Evolutionary conservation across 1,139 yeast species (phyloP), one percentile per base, ranked within the genome.

Genomic region (Pichia sp.): DNA sequence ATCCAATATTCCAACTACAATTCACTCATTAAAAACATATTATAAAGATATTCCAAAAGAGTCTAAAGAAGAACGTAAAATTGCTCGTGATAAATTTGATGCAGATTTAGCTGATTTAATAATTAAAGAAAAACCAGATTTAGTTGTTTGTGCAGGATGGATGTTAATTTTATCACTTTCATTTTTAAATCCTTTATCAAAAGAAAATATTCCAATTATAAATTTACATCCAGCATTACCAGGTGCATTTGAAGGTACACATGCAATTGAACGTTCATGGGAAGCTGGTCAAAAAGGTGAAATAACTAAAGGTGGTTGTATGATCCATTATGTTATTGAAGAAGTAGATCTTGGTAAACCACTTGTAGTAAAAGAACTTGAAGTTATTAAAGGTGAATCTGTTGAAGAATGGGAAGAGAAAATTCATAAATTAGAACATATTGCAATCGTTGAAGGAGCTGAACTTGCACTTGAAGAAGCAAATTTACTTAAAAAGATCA

Each of bases 71-170:
- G 78, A 71, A 44, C 78, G 97, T 47, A 64, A 69, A 45, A 62
- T 59, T 18, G 86, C 86, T 18, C 75, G 98, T 58, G 78, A 78
- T 44, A 67, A 70, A 53, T 92, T 87, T 73, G 92, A 92, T 65
- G 63, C 67, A 41, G 96, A 92, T 54, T 74, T 92, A 48, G 92
- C 96, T 10, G 72, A 76, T 43, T 65, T 83, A 39, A 77, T 92
- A 40, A 67, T 87, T 32, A 53, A 59, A 7, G 53, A 57, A 6
- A 67, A 65, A 40, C 97, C 98, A 3, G 86, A 85, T 57, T 73
- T 92, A 56, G 81, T 92, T 43, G 97, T 92, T 7, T 92, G 98
- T 69, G 98, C 98, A 7, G 98, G 98, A 2, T 92, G 98, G 97
- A 84, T 92, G 92, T 76, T 92, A 50, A 92, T 92, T 52, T 73